Percentiles rank a stretch among this genome's conserved stretches.
These are phyloP conservation scores for Parmelia sp. DNA, from an alignment of 495 filamentous ascomycete genomes.

Conservation along the genomic window DNA sequence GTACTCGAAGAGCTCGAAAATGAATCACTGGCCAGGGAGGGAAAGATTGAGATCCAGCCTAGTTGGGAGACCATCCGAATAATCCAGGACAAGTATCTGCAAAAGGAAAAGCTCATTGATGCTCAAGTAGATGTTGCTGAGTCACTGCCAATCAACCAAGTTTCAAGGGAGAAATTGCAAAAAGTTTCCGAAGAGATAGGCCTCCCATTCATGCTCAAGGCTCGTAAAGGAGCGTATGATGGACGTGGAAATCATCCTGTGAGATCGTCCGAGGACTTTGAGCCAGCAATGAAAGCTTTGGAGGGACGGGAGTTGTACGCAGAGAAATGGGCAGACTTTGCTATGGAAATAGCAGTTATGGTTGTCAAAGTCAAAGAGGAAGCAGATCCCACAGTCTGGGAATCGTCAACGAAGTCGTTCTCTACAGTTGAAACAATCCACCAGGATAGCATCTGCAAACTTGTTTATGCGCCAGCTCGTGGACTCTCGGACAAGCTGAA, in stretches of 20 bases:
- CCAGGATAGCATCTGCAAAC: slow-evolving; percentile 91
- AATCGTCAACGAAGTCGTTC: slow-evolving; percentile 57
- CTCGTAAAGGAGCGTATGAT: slow-evolving; percentile 88
- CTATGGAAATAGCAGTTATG: slow-evolving; percentile 90
- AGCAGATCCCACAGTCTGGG: slow-evolving; percentile 35
- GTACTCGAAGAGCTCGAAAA: slow-evolving; percentile 76
- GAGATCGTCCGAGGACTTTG: slow-evolving; percentile 58
- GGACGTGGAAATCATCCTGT: slow-evolving; percentile 87
- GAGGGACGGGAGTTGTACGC: slow-evolving; percentile 73
- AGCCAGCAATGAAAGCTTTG: slow-evolving; percentile 59
- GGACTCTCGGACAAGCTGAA: slow-evolving; percentile 53
- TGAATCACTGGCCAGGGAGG: slow-evolving; percentile 17
- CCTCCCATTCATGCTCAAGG: slow-evolving; percentile 92
- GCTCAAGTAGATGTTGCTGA: slow-evolving; percentile 65
- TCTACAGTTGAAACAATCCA: slow-evolving; percentile 95
- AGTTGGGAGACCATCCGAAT: slow-evolving; percentile 81
- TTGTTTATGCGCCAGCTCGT: slow-evolving; percentile 80
- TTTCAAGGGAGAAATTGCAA: neutral
- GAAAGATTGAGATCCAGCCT: slow-evolving; percentile 53
- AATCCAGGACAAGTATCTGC: slow-evolving; percentile 94
- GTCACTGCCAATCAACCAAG: slow-evolving; percentile 29
- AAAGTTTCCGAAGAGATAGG: slow-evolving; percentile 45
- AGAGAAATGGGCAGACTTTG: slow-evolving; percentile 85
- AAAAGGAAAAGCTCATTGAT: slow-evolving; percentile 72
- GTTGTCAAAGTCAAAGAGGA: slow-evolving; percentile 84